Evolutionary conservation across 2,329 filamentous ascomycete species (phyloP).

Genomic region (Fonsecaea monophora): DNA sequence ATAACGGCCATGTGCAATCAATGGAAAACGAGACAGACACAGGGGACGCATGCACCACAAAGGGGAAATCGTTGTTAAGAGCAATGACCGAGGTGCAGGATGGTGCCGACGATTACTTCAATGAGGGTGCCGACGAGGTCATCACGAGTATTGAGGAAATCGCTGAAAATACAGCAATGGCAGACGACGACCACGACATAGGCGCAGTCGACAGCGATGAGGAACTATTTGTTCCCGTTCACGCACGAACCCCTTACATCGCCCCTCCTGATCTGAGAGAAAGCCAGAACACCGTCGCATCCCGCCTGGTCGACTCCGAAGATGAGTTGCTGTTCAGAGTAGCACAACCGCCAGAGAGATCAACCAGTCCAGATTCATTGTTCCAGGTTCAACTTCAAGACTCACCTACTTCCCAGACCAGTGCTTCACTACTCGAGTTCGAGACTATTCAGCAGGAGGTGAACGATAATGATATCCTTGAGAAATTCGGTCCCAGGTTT

Average conservation of each 20-base stretch:
- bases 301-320: constrained; percentile 21
- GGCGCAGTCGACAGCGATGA: constrained; percentile 21
- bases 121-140: constrained; percentile 34
- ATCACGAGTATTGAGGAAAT: constrained; percentile 40
- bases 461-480: constrained; percentile 24
- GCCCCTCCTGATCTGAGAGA: constrained; percentile 14
- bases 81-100: constrained; percentile 36
- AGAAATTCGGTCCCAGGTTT: constrained; percentile 32
- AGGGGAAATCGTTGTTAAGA: constrained; percentile 35
- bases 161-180: constrained; percentile 33
- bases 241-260: neutral
- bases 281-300: constrained; percentile 8
- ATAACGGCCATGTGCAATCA: constrained; percentile 82
- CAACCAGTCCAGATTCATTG: constrained; percentile 37
- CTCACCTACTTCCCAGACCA: neutral
- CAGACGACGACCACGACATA: constrained; percentile 26
- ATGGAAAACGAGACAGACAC: constrained; percentile 66
- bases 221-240: constrained; percentile 25
- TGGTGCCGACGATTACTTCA: constrained; percentile 15
- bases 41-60: constrained; percentile 41
- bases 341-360: constrained; percentile 11
- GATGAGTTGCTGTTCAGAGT: constrained; percentile 32
- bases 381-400: constrained; percentile 25
- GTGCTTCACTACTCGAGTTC: neutral
- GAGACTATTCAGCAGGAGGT: constrained; percentile 14